Base-by-base conservation (phyloP, 225 moss, liverwort and hornwort species). In the Straminergon stramineum region DNA sequence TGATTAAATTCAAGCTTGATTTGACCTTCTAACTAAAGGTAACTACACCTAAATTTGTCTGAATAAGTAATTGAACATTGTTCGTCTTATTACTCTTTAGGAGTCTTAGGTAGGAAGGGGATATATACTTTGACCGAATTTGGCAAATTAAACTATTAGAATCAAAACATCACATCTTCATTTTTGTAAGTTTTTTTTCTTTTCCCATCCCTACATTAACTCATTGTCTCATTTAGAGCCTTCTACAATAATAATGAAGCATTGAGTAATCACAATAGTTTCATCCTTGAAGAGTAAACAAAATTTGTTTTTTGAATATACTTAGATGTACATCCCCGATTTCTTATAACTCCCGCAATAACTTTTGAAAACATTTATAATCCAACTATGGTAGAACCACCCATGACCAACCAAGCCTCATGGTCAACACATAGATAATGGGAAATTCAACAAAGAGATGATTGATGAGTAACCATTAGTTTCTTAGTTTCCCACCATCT, bases 231-330 rank as follows among this genome's bases (percentile, higher is more conserved):
- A 77, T 34, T 21, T 21, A 21, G 3, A 76, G 21, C 13, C 21
- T 8, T 55, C 15, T 53, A 22, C 15, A 55, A 35, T 35, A 15
- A 53, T 35, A 55, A 55, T 35, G 8, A 77, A 22, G 21, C 22
- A 77, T 1, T 22, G 0, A 22, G 0, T 22, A 9, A 35, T 4
- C 9, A 55, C 0, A 1, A 3, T 22, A 23, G 0, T 23, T 1
- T 0, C 35, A 34, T 77, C 0, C 0, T 53, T 9, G 22, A 78
- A 23, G 15, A 53, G 3, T 9, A 55, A 15, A 35, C 15, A 45
- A 77, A 52, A 18, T 53, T 21, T 21, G 1, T 7, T 34, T 53
- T 35, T 35, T 22, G 1, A 52, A 19, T 2, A 35, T 37, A 35
- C 2, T 55, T 35, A 2, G 9, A 55, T 77, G 55, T 31, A 19